These are phyloP conservation scores for Penicillium paxilli DNA, from an alignment of 495 filamentous ascomycete species.

Conservation along the genomic window DNA sequence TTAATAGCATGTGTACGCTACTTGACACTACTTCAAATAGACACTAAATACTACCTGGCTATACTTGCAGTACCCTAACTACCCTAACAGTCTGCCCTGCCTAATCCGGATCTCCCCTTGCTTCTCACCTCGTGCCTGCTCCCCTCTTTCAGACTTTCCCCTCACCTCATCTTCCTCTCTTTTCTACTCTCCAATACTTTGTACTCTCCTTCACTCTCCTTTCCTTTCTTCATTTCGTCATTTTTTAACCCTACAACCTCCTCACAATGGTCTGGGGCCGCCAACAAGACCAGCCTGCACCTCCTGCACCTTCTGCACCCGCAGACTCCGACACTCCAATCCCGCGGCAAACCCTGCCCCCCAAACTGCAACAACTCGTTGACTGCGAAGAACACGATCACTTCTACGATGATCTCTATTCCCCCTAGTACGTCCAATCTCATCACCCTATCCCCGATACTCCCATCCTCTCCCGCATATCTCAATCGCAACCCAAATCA, in stretches of 20 bases:
- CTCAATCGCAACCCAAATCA: not conserved
- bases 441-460: not conserved
- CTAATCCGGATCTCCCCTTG: too few relatives aligned
- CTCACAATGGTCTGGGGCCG: slow-evolving; percentile 39
- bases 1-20: too few relatives aligned
- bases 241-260: slow-evolving; percentile 5
- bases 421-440: slow-evolving; percentile 68
- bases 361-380: slow-evolving; percentile 68
- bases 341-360: slow-evolving; percentile 62
- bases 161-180: not conserved
- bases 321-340: slow-evolving; percentile 43
- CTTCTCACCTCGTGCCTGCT: too few relatives aligned
- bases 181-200: too few relatives aligned
- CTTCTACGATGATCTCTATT: slow-evolving; percentile 74
- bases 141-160: not conserved
- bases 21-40: too few relatives aligned
- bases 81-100: too few relatives aligned
- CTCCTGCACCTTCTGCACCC: slow-evolving; percentile 16
- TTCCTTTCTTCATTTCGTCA: not conserved
- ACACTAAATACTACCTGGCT: too few relatives aligned
- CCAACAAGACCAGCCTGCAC: slow-evolving; percentile 31
- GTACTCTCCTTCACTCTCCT: not conserved
- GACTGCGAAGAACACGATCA: slow-evolving; percentile 77
- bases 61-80: too few relatives aligned
- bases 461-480: not conserved